Percentiles rank a stretch among this genome's conserved stretches.
phyloP scores from a whole-genome alignment of 2,329 filamentous ascomycete species.

The Penicillium sp. region DNA sequence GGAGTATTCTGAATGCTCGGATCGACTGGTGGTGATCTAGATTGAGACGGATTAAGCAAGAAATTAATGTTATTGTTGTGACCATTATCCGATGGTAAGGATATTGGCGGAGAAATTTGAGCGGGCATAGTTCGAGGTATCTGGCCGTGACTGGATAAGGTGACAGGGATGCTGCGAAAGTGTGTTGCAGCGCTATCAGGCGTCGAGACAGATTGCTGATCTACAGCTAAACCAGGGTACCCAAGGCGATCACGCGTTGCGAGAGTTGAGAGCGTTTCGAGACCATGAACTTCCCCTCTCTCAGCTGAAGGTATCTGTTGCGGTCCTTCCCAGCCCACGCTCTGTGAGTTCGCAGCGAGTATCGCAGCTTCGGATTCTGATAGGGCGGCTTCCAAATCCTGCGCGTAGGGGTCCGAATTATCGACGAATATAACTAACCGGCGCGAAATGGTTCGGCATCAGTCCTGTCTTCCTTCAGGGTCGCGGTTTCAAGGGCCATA shows the following conservation, averaged over 20 bases:
- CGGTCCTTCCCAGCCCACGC: slow-evolving; percentile 40
- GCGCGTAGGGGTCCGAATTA: slow-evolving; percentile 65
- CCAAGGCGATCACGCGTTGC: slow-evolving; percentile 50
- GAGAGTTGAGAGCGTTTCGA: slow-evolving; percentile 60
- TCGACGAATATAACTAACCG: slow-evolving; percentile 64
- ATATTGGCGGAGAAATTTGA: slow-evolving; percentile 49
- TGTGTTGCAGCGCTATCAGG: slow-evolving; percentile 23
- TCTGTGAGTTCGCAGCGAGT: slow-evolving; percentile 33
- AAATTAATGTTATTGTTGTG: slow-evolving; percentile 59
- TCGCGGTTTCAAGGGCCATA: slow-evolving; percentile 34
- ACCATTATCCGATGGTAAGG: slow-evolving; percentile 45
- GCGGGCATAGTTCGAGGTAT: slow-evolving; percentile 39
- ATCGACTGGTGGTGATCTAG: slow-evolving; percentile 51
- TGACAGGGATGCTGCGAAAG: slow-evolving; percentile 28
- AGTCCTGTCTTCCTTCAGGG: background rate
- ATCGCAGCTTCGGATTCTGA: slow-evolving; percentile 37
- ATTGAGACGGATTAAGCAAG: slow-evolving; percentile 56
- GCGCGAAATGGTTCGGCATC: slow-evolving; percentile 3
- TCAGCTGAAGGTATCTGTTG: slow-evolving; percentile 31
- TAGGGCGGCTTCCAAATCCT: slow-evolving; percentile 49
- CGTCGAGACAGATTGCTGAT: slow-evolving; percentile 31
- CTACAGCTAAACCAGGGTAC: slow-evolving; percentile 30
- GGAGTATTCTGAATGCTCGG: slow-evolving; percentile 41
- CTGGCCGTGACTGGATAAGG: slow-evolving; percentile 35
- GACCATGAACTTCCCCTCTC: slow-evolving; percentile 50